Conservation (phyloP, 1,284 basidiomycete genomes). For the Moesziomyces sp. region DNA sequence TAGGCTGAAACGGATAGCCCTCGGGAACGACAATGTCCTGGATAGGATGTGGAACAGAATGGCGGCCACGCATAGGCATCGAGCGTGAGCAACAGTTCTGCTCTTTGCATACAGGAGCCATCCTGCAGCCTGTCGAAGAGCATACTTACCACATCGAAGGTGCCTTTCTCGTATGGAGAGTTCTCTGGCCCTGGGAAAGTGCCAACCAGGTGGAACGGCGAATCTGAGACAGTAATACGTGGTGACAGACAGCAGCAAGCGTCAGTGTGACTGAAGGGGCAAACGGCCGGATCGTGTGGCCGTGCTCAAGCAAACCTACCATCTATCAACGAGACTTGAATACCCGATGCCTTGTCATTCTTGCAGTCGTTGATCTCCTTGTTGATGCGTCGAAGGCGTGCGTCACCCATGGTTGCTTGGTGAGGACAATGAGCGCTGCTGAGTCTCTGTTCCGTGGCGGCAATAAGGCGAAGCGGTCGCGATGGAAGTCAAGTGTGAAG, state of each 20-base stretch:
- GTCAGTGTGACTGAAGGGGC: too few relatives aligned
- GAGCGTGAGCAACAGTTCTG: too few relatives aligned
- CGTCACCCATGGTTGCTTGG: constrained; percentile 73
- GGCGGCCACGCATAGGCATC: not conserved
- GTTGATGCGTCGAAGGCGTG: constrained; percentile 85
- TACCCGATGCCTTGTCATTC: constrained; percentile 87
- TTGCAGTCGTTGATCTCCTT: constrained; percentile 87
- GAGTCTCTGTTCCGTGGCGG: not conserved
- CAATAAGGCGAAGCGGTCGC: too few relatives aligned
- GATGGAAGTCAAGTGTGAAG: constrained; percentile 1
- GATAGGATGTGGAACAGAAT: constrained; percentile 1
- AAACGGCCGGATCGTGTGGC: too few relatives aligned
- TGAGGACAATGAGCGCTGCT: not conserved
- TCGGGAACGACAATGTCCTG: constrained; percentile 96
- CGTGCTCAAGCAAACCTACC: constrained; percentile 33
- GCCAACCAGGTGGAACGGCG: constrained; percentile 52
- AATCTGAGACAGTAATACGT: constrained; percentile 14
- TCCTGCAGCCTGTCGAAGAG: not conserved
- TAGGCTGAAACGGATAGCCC: constrained; percentile 90
- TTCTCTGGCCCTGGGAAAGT: constrained; percentile 70
- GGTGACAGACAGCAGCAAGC: not conserved
- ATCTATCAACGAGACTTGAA: constrained; percentile 85
- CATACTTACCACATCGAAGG: constrained; percentile 83
- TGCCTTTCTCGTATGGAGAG: constrained; percentile 93
- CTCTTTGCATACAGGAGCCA: not conserved